Percentiles rank a stretch among this genome's conserved stretches.
phyloP scores from a whole-genome alignment of 208 protist species.

The Spongospora subterranea region DNA sequence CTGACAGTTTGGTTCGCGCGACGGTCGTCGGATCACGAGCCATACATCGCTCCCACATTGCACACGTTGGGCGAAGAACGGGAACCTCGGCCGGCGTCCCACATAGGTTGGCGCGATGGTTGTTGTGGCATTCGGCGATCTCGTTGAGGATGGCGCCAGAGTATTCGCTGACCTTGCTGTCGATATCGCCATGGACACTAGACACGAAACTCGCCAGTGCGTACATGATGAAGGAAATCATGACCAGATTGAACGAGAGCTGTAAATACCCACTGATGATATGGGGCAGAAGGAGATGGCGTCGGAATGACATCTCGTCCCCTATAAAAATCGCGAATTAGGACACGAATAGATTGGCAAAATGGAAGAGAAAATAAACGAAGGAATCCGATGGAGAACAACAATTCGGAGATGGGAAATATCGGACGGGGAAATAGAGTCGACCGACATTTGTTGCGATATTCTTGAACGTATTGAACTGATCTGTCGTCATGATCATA shows the following conservation, averaged over 20 bases:
- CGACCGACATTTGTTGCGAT: too few species aligned
- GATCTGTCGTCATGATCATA: too few species aligned
- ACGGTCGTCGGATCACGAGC: constrained; percentile 12
- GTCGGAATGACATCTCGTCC: constrained; percentile 17
- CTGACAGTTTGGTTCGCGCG: constrained; percentile 35
- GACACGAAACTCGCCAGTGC: constrained; percentile 30
- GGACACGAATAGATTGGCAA: too few species aligned
- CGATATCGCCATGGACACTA: constrained; percentile 42
- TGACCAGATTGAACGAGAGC: constrained; percentile 35
- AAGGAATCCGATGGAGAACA: too few species aligned
- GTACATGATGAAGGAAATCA: constrained; percentile 51
- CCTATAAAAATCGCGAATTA: not conserved
- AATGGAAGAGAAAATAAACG: too few species aligned
- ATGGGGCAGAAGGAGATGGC: constrained; percentile 40
- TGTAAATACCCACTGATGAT: constrained; percentile 49
- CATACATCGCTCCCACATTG: constrained; percentile 54
- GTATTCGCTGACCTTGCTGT: constrained; percentile 49
- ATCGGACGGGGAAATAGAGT: too few species aligned
- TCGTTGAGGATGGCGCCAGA: constrained; percentile 32
- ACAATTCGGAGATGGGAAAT: too few species aligned
- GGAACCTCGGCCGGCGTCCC: constrained; percentile 12
- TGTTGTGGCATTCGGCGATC: constrained; percentile 51
- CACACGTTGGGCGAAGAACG: constrained; percentile 13
- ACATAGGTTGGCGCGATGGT: constrained; percentile 21
- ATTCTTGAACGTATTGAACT: too few species aligned